These are phyloP conservation scores for Psilocybe subaeruginosa DNA, from an alignment of 768 basidiomycete genomes.

Conservation along the genomic window DNA sequence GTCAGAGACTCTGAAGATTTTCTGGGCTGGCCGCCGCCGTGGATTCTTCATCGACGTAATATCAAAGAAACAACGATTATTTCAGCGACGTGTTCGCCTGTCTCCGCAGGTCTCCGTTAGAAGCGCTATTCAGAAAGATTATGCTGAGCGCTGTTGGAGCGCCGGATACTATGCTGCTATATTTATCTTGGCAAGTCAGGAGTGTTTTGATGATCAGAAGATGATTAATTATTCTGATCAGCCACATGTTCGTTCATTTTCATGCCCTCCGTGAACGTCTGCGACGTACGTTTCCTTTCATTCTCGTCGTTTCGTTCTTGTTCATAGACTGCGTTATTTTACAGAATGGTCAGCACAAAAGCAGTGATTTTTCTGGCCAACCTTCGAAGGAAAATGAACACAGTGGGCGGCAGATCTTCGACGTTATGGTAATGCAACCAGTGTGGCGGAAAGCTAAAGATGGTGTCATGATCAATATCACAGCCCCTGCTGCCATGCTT, in stretches of 20 bases:
- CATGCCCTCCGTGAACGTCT: not conserved
- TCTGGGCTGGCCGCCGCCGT: no score
- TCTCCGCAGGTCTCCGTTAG: not conserved
- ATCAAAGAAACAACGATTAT: not conserved
- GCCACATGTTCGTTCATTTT: not conserved
- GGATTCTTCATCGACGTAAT: no score
- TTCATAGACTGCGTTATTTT: no score
- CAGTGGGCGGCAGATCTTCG: not conserved
- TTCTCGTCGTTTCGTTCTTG: not conserved
- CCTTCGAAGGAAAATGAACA: no score
- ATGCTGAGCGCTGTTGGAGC: not conserved
- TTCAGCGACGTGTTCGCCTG: not conserved
- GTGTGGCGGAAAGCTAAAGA: not conserved
- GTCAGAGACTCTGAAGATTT: no score
- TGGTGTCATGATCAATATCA: conserved; percentile 2
- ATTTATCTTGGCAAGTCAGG: not conserved
- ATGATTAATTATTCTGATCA: not conserved
- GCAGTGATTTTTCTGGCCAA: no score
- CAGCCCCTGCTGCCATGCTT: conserved; percentile 1
- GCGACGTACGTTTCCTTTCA: not conserved
- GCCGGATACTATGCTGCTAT: no score
- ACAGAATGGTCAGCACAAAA: no score
- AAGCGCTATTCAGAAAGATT: not conserved
- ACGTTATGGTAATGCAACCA: not conserved
- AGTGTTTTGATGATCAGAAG: not conserved